Base-by-base conservation (phyloP, 805 yeast genomes). In the Teunomyces cretensis region DNA sequence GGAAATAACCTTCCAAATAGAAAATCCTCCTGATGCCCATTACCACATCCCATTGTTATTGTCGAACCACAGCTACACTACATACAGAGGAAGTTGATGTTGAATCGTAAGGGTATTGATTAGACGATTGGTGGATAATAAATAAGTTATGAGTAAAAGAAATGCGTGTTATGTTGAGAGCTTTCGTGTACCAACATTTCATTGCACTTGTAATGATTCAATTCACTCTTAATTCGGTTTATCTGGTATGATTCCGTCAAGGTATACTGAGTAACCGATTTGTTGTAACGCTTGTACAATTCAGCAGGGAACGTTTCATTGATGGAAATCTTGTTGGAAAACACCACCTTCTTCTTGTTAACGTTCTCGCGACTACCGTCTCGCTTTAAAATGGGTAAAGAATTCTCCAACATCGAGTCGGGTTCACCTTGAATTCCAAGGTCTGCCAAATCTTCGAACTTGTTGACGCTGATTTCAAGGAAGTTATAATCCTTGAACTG, bases 31-130 rank as follows among this genome's bases (percentile, higher is more conserved):
- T 0, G 88, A 84, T 48, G 70, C 79, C 31, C 98, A 91, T 62
- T 91, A 89, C 65, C 98, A 91, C 61, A 85, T 91, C 44, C 98
- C 98, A 0, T 68, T 91, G 49, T 74, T 91, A 43, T 70, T 91
- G 46, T 83, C 96, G 36, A 88, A 88, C 59, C 88, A 85, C 66
- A 85, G 96, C 28, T 91, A 90, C 68, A 81, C 96, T 5, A 91
- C 97, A 0, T 91, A 91, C 68, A 77, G 97, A 45, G 98, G 98
- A 1, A 81, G 87, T 58, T 85, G 19, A n/a, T n/a, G 6, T 6
- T 11, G 17, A 16, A 22, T 17, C 7, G 11, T 33, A 5, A 16
- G 16, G n/a, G 36, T 16, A 12, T 33, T 33, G 15, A 33, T 19
- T 19, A 19, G 6, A 19, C 22, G 22, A 19, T 19, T 33, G 11